These are phyloP conservation scores for Aspergillus ustus DNA, from an alignment of 2,329 filamentous ascomycete genomes.

Conservation along the genomic window DNA sequence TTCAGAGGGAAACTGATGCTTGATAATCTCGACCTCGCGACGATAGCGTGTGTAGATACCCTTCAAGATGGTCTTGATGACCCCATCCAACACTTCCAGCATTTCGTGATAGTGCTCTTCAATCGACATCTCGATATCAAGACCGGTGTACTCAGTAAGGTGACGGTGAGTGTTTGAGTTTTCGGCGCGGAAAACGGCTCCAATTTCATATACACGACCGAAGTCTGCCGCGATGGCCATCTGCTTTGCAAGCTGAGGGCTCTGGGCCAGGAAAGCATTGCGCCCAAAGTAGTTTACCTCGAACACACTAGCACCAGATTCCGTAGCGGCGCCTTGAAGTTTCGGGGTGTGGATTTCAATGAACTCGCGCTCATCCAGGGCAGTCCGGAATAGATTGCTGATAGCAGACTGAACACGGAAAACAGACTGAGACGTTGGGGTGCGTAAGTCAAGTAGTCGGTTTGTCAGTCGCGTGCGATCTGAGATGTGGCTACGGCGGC, in stretches of 20 bases:
- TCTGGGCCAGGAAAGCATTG: slow-evolving; percentile 85
- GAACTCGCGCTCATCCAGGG: slow-evolving; percentile 76
- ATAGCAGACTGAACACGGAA: slow-evolving; percentile 86
- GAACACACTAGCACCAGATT: slow-evolving; percentile 91
- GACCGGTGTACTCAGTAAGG: slow-evolving; percentile 89
- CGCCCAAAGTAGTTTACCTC: slow-evolving; percentile 89
- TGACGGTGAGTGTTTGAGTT: slow-evolving; percentile 96
- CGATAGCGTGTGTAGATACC: slow-evolving; percentile 71
- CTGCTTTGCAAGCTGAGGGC: slow-evolving; percentile 89
- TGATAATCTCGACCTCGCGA: slow-evolving; percentile 77
- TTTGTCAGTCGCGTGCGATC: slow-evolving; percentile 77
- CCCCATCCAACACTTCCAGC: slow-evolving; percentile 74
- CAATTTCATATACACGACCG: slow-evolving; percentile 85
- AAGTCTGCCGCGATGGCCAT: slow-evolving; percentile 91
- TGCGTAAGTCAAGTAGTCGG: slow-evolving; percentile 81
- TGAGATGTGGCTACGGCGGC: slow-evolving; percentile 64
- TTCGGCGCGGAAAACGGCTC: slow-evolving; percentile 88
- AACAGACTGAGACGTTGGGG: slow-evolving; percentile 83
- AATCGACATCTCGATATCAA: slow-evolving; percentile 92
- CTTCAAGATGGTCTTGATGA: slow-evolving; percentile 79
- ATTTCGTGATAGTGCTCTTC: slow-evolving; percentile 89
- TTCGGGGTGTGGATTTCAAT: slow-evolving; percentile 95
- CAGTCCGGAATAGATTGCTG: slow-evolving; percentile 76
- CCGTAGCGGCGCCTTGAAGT: slow-evolving; percentile 84
- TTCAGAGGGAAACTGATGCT: slow-evolving; percentile 81